phyloP scores from a whole-genome alignment of 441 rosid genomes.

The Theobroma grandiflorum region DNA sequence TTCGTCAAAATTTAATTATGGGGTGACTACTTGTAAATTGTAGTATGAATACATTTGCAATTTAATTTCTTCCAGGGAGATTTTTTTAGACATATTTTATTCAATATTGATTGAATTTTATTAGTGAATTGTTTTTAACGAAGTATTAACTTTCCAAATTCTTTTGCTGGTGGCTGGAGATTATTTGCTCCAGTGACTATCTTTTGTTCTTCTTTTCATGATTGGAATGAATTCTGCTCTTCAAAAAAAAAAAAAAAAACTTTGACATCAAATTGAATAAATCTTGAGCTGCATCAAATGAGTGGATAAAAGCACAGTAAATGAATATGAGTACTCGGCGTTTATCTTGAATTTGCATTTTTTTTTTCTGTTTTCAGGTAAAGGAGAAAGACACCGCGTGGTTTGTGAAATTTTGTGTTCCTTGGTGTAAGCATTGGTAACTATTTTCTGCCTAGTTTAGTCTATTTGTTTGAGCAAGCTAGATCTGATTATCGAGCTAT shows the following conservation, averaged over 20 bases:
- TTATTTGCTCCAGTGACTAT: too few relatives aligned
- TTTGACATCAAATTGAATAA: not conserved
- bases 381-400: constrained; percentile 97
- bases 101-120: not conserved
- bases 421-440: constrained; percentile 99
- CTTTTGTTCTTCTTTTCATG: too few relatives aligned
- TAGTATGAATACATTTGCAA: not conserved
- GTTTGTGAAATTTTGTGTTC: constrained; percentile 97
- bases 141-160: not conserved
- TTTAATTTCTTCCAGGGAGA: not conserved
- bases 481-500: not conserved
- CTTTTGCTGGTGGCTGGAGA: too few relatives aligned
- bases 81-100: not conserved
- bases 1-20: not conserved
- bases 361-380: constrained; percentile 52
- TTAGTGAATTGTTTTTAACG: not conserved
- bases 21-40: not conserved
- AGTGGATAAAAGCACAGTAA: not conserved
- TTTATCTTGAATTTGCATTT: not conserved
- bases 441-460: not conserved
- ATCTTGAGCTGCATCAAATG: not conserved
- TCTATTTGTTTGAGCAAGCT: not conserved
- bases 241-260: not conserved
- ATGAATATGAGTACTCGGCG: not conserved
- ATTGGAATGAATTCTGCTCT: too few relatives aligned